These are phyloP conservation scores for Astrephomene gubernaculifera DNA, from an alignment of 139 green algal genomes.

Conservation along the genomic window DNA sequence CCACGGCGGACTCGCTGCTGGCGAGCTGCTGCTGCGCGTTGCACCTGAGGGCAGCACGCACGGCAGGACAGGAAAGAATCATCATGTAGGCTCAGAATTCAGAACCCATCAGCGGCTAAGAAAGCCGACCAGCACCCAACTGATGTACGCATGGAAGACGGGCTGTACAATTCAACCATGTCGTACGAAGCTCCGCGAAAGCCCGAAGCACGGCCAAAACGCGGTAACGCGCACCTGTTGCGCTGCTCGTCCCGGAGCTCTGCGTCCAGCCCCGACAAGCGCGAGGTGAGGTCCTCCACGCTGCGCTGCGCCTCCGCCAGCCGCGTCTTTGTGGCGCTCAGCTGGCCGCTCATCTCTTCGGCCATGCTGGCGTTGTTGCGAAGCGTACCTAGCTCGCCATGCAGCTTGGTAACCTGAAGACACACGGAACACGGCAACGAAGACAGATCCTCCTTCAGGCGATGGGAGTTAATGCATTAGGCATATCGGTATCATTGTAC, in stretches of 20 bases:
- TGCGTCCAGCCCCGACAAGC: neutral
- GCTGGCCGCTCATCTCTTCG: slow-evolving; percentile 25
- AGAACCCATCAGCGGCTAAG: too few species aligned
- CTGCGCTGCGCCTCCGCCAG: slow-evolving; percentile 34
- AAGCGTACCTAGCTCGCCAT: slow-evolving; percentile 8
- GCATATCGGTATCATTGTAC: too few species aligned
- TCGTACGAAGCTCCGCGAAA: neutral
- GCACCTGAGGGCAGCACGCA: too few species aligned
- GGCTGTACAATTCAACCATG: too few species aligned
- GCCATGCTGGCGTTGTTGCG: neutral
- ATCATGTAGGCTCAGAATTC: too few species aligned
- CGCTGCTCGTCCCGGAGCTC: slow-evolving; percentile 28
- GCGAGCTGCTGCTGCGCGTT: slow-evolving; percentile 35
- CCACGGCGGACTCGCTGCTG: neutral
- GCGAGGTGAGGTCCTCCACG: slow-evolving; percentile 2
- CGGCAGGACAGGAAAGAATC: too few species aligned
- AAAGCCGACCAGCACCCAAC: too few species aligned
- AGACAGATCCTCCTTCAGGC: too few species aligned
- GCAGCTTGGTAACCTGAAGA: slow-evolving; percentile 30
- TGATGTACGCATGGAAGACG: too few species aligned
- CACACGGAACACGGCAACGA: too few species aligned
- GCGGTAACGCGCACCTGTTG: neutral
- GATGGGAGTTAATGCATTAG: too few species aligned
- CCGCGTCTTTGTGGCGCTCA: neutral
- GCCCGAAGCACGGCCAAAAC: neutral